Base-by-base conservation (phyloP, 257 asterid species). In the Gentiana straminea region DNA sequence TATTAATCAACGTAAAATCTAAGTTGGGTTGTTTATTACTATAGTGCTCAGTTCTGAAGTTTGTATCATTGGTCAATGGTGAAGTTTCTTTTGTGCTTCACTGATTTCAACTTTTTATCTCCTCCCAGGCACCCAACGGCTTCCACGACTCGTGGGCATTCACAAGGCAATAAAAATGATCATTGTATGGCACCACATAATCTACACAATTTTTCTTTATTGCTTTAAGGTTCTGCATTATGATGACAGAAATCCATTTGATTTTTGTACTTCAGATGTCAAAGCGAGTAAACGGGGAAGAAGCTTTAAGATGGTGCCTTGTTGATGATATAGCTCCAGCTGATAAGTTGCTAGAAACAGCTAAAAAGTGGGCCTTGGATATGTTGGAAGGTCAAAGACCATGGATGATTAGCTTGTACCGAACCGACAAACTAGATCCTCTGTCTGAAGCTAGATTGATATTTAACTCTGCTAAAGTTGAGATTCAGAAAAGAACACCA, bases 61-160 rank as follows among this genome's bases (percentile, higher is more conserved):
- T 5, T 41, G 9, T 41, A 41, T 41, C 46, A 5, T 41, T 41
- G 24, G 7, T 41, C 46, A 41, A 41, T 41, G 9, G 46, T 5
- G 46, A 41, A 5, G 24, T 24, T 24, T 24, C 46, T 41, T 41
- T 0, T 41, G 46, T 4, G 46, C 46, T 41, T 41, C 46, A 41
- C 9, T 41, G 46, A 3, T 41, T 5, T 10, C 9, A 5, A 41
- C 9, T 41, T 10, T 52, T 8, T 44, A 3, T 33, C 41, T 44
- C 46, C 11, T 13, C 36, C 10, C 65, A 76, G 90, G 86, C 51
- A 82, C 86, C 11, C 84, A 82, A 57, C 68, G 84, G 62, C 86
- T 82, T 70, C 86, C 90, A 41, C 67, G 90, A 59, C 82, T 82
- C 45, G 83, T 82, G 51, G 86, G 91, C 58, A 75, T 80, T 55